Evolutionary conservation across 1,284 basidiomycete genomes (phyloP), one percentile per base, ranked within the genome.

Genomic region (Pseudozyma tsukubaensis): DNA sequence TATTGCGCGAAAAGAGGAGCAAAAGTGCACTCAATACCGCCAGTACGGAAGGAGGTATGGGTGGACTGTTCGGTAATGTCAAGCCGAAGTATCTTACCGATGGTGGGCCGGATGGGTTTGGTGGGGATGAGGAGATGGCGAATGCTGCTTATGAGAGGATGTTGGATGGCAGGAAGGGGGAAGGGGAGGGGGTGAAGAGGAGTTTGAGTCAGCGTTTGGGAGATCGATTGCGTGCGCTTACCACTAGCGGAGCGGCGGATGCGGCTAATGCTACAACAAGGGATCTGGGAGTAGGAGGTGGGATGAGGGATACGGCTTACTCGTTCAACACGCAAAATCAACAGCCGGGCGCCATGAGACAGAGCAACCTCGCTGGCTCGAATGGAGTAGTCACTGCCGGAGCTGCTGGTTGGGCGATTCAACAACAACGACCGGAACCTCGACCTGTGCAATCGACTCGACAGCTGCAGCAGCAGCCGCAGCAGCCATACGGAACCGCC

Each of bases 121-220:
- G 50, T 37, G 51, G 49, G 3, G 69, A 66, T 55, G 59, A 57
- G 24, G 58, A 59, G 19, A 21, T 45, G 36, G 71, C 65, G 7
- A 55, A 50, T 19, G 48, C 29, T 3, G 48, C 43, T 12, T 70
- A 68, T 32, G 67, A 72, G 39, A n/a, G 4, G 2, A 60, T 59
- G 57, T 13, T 61, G 1, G 36, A 65, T 13, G 64, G 34, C 9
- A 45, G 34, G 1, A 48, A 42, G 1, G 50, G 34, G 1, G 51
- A 42, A 0, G 36, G 39, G 0, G 54, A 42, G 3, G 49, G 37
- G 0, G 52, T 65, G 3, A n/a, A 16, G 29, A 59, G 76, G 48
- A 57, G 47, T 14, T 43, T 78, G 45, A 76, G 73, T 59, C 65
- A 63, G 54, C 60, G 73, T 18, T 43, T 78, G 34, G 50, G 44